These are phyloP conservation scores for Globisporangium recalcitrans DNA, from an alignment of 352 stramenopile species.

Conservation along the genomic window DNA sequence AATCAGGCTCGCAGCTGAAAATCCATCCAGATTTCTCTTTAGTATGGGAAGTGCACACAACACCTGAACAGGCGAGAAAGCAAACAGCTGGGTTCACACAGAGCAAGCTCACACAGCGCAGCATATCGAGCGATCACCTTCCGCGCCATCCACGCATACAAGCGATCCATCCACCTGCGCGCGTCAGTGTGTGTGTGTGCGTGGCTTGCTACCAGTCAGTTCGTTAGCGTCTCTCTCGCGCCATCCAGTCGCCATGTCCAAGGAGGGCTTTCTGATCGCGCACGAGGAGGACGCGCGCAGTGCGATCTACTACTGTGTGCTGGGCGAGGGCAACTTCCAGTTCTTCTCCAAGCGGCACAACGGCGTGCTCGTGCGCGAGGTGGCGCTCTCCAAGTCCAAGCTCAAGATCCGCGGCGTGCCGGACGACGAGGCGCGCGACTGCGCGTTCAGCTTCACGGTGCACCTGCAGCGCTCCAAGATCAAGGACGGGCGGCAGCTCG, in stretches of 20 bases:
- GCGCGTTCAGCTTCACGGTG: constrained; percentile 74
- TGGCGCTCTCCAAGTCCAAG: constrained; percentile 64
- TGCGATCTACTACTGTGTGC: constrained; percentile 75
- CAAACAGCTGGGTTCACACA: background rate
- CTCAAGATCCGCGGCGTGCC: constrained; percentile 76
- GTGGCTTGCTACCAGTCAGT: background rate
- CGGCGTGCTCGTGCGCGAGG: constrained; percentile 58
- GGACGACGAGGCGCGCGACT: constrained; percentile 62
- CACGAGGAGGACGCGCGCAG: constrained; percentile 64
- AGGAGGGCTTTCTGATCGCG: constrained; percentile 75
- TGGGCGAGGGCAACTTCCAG: constrained; percentile 68
- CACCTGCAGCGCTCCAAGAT: constrained; percentile 68
- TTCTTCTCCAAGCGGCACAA: constrained; percentile 63
- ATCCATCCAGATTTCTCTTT: background rate
- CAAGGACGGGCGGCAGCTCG: constrained; percentile 55
- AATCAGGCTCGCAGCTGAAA: background rate
- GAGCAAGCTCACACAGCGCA: background rate
- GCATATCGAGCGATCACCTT: background rate
- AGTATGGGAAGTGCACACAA: background rate
- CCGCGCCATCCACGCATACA: background rate
- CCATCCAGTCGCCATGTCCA: constrained; percentile 45
- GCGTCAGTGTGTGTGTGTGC: background rate
- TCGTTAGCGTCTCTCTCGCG: background rate
- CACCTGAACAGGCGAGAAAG: background rate
- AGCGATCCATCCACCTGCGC: background rate